phyloP scores from a whole-genome alignment of 108 stramenopile genomes.

The Nannochloropsis oceanica region DNA sequence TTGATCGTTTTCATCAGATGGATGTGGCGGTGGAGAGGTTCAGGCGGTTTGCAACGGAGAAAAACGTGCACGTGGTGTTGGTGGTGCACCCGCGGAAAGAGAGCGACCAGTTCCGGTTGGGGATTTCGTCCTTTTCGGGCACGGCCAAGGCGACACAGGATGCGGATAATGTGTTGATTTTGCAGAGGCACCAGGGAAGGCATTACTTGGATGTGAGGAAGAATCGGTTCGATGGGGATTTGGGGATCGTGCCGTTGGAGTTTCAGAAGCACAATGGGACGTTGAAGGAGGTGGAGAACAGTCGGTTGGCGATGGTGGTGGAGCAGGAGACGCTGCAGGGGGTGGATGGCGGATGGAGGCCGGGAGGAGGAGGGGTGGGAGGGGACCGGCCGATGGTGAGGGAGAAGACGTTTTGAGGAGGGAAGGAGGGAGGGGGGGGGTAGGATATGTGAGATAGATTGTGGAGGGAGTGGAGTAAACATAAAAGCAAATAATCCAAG shows the following conservation, averaged over 20 bases:
- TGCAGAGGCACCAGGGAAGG: slow-evolving; percentile 52
- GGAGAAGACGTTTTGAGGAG: neutral
- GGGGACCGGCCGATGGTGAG: neutral
- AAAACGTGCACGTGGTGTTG: neutral
- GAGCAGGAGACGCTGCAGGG: neutral
- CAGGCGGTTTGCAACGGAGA: slow-evolving; percentile 84
- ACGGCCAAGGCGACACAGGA: slow-evolving; percentile 97
- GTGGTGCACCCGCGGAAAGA: slow-evolving; percentile 90
- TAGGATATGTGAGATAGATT: too few species aligned
- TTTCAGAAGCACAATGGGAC: slow-evolving; percentile 45
- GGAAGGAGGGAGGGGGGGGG: neutral
- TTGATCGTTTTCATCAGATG: slow-evolving; percentile 33
- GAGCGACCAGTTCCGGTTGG: slow-evolving; percentile 46
- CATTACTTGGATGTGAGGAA: slow-evolving; percentile 90
- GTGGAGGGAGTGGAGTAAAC: too few species aligned
- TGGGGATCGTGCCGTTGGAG: slow-evolving; percentile 57
- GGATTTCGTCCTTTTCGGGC: slow-evolving; percentile 74
- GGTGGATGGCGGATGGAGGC: neutral
- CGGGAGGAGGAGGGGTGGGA: neutral
- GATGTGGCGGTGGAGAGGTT: slow-evolving; percentile 86
- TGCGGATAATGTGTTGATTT: slow-evolving; percentile 90
- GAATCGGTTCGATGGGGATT: slow-evolving; percentile 87
- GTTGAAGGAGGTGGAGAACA: slow-evolving; percentile 12
- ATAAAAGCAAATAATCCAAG: too few species aligned
- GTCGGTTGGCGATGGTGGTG: neutral